These are phyloP conservation scores for Alternaria sp. DNA, from an alignment of 2,329 filamentous ascomycete genomes.

Conservation along the genomic window DNA sequence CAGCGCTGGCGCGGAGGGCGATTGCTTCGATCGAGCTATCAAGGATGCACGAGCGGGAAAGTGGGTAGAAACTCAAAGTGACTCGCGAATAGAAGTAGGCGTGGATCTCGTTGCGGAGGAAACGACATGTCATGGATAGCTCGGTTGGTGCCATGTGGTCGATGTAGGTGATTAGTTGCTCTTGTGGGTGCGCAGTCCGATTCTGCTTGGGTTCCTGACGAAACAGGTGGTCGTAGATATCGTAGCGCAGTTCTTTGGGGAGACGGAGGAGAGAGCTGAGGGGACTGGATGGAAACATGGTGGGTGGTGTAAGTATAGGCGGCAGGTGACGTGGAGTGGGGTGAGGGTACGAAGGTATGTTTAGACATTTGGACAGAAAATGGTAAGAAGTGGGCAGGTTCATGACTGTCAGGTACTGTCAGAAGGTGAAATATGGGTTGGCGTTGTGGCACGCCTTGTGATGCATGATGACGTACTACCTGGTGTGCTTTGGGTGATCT, in stretches of 20 bases:
- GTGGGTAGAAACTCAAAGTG: constrained; percentile 10
- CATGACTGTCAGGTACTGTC: too few relatives aligned
- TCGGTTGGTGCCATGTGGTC: constrained; percentile 10
- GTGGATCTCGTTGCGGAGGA: constrained; percentile 14
- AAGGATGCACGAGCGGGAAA: neutral
- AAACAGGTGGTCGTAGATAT: constrained; percentile 21
- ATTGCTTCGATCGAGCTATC: neutral
- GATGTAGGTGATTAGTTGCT: constrained; percentile 7
- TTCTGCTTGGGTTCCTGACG: neutral
- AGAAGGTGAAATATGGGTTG: neutral
- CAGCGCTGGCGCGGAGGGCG: neutral
- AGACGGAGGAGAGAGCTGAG: constrained; percentile 11
- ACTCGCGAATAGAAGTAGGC: constrained; percentile 19
- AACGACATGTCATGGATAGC: constrained; percentile 15
- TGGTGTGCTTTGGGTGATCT: neutral
- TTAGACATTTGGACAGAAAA: too few relatives aligned
- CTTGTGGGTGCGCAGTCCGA: neutral
- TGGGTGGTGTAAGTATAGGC: accelerated
- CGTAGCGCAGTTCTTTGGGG: constrained; percentile 20
- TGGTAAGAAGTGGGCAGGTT: neutral
- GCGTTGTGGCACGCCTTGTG: neutral
- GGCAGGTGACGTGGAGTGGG: neutral
- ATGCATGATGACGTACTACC: neutral
- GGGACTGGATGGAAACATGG: neutral
- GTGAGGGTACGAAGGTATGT: neutral